phyloP scores from a whole-genome alignment of 1,284 basidiomycete genomes.

The Volvariella volvacea region DNA sequence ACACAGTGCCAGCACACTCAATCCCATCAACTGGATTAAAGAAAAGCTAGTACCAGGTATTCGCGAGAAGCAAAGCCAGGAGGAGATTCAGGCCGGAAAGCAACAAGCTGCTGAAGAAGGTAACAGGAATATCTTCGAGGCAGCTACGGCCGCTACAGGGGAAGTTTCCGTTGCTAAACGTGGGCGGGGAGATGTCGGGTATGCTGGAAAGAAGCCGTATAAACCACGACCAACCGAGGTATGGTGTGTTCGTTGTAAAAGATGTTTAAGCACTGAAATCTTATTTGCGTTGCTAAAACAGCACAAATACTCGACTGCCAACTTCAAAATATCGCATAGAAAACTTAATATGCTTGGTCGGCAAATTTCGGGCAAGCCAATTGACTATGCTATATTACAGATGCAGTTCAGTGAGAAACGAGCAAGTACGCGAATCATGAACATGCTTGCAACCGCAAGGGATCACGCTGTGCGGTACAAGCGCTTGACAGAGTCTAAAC shows the following conservation, averaged over 20 bases:
- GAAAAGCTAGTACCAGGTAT: constrained; percentile 47
- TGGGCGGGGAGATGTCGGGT: constrained; percentile 6
- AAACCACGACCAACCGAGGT: constrained; percentile 23
- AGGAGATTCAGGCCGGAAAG: constrained; percentile 46
- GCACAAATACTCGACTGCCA: constrained; percentile 88
- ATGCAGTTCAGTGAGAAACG: constrained; percentile 95
- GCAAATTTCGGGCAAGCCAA: constrained; percentile 84
- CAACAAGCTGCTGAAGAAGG: constrained; percentile 47
- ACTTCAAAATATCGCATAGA: constrained; percentile 90
- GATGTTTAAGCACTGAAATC: constrained; percentile 2
- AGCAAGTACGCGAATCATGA: constrained; percentile 79
- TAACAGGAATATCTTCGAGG: constrained; percentile 51
- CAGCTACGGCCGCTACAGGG: constrained; percentile 17
- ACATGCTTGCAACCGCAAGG: constrained; percentile 82
- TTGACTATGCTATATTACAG: constrained; percentile 93
- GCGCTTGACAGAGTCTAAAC: constrained; percentile 63
- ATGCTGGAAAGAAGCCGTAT: constrained; percentile 10
- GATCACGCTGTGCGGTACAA: constrained; percentile 82
- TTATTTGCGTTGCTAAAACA: constrained; percentile 20
- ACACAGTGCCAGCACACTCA: constrained; percentile 36
- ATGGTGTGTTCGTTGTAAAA: constrained; percentile 5
- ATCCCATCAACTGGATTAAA: constrained; percentile 59
- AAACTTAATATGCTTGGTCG: constrained; percentile 87
- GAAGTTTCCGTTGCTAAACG: constrained; percentile 7
- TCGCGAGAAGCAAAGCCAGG: constrained; percentile 36